A percentile compares a stretch with the other conserved stretches of the same genome.
These are phyloP conservation scores for Litchi chinensis DNA, from an alignment of 345 rosid genomes.

Conservation along the genomic window DNA sequence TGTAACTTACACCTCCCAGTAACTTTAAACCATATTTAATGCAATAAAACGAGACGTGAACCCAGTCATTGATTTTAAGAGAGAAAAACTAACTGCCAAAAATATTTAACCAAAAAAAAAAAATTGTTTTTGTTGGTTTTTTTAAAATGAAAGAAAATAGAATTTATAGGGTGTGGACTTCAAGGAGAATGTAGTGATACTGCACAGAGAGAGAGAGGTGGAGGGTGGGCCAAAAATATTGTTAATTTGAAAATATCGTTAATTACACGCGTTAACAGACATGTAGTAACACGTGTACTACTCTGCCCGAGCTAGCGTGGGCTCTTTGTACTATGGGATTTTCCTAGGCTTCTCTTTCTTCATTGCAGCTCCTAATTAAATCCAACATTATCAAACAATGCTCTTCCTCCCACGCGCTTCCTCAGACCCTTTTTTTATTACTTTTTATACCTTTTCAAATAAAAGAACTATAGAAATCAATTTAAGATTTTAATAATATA, in stretches of 20 bases:
- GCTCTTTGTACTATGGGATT: not conserved
- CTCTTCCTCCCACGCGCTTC: not conserved
- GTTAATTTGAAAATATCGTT: not conserved
- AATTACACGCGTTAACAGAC: too few relatives aligned
- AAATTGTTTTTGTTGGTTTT: too few relatives aligned
- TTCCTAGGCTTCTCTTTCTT: constrained; percentile 5
- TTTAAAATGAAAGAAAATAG: not conserved
- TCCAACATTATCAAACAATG: not conserved
- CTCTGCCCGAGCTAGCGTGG: not conserved
- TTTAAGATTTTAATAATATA: too few relatives aligned
- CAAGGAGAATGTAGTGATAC: constrained; percentile 5
- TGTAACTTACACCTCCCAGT: too few relatives aligned
- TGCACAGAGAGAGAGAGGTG: not conserved
- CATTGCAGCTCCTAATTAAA: constrained; percentile 2
- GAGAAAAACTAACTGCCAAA: not conserved
- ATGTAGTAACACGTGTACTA: constrained; percentile 16
- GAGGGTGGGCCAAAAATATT: not conserved
- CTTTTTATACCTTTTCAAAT: too few relatives aligned
- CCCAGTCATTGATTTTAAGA: not conserved
- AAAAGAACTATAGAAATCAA: too few relatives aligned
- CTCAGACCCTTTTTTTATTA: too few relatives aligned
- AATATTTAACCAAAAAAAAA: too few relatives aligned
- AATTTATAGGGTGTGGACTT: not conserved
- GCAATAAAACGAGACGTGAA: not conserved
- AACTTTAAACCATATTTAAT: too few relatives aligned